Base-by-base conservation (phyloP, 345 rosid genomes). In the Sisymbrium altissimum region DNA sequence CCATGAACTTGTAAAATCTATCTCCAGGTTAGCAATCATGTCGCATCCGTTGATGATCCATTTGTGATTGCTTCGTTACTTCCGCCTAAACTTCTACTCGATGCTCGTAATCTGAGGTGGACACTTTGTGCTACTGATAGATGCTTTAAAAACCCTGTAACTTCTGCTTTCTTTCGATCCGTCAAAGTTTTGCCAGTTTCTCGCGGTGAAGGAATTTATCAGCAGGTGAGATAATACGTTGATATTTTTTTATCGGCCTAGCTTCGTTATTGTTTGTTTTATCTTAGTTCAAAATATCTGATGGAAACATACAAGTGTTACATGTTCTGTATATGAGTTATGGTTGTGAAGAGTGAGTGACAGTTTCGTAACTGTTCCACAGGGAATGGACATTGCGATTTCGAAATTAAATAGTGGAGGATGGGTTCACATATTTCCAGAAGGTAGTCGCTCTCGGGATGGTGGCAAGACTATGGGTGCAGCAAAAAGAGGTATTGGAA, bases 361-460 rank as follows among this genome's bases (percentile, higher is more conserved):
- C n/a, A 27, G 36, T 63, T 44, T 40, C 1, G 17, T 49, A 39
- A 60, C 30, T 27, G 11, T 19, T 58, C 36, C 44, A 9, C 77
- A 95, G 99, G 98, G 99, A 14, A 92, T 95, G 99, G 98, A 95
- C 74, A 88, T 89, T 81, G 99, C 99, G 27, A 83, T 95, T 68
- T 81, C 97, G 8, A 90, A 95, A 78, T 52, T 95, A 76, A 95
- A 95, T 46, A 80, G 56, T 71, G 99, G 99, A 50, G 97, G 96
- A 2, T 95, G 98, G 99, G 97, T 95, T 79, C 98, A 95, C 79
- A 95, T 95, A 59, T 95, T 95, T 72, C 99, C 99, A 8, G 99
- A 95, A 82, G 99, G 98, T 6, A 87, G 98, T 66, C 91, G 96
- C 40, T 92, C 98, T 38, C 81, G 96, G 50, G 98, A 92, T 81